Evolutionary conservation across 495 filamentous ascomycete genomes (phyloP).

Genomic region (Aspergillus diversus): DNA sequence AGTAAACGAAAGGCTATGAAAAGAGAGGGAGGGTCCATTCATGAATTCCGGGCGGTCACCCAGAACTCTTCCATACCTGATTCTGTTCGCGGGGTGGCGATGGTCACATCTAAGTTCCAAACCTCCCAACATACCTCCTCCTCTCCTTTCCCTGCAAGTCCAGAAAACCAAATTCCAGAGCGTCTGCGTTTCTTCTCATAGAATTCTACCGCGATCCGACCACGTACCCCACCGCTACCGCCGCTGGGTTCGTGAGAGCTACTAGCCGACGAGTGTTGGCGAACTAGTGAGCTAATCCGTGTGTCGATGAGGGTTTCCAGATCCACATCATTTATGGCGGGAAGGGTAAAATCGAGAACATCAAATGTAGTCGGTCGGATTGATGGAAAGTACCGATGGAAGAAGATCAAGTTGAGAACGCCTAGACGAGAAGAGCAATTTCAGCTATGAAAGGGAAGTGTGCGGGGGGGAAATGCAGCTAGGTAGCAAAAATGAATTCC

Average conservation of each 20-base stretch:
- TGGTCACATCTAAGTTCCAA: conserved; percentile 90
- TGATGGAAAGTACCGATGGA: conserved; percentile 94
- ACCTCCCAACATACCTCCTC: conserved; percentile 97
- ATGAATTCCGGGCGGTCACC: not conserved
- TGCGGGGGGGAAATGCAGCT: not conserved
- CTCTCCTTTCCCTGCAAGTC: conserved; percentile 63
- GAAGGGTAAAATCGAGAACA: conserved; percentile 88
- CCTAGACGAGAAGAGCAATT: conserved; percentile 49
- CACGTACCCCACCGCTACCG: conserved; percentile 56
- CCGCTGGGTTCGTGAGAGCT: conserved; percentile 52
- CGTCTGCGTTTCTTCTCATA: conserved; percentile 90
- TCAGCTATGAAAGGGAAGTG: not conserved
- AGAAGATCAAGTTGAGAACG: conserved; percentile 97
- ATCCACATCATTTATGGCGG: conserved; percentile 83
- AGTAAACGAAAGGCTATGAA: not conserved
- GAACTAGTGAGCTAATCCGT: conserved; percentile 74
- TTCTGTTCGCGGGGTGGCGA: conserved; percentile 86
- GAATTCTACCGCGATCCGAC: conserved; percentile 86
- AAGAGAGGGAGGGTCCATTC: conserved; percentile 14
- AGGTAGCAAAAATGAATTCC: not conserved
- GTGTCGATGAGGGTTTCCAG: conserved; percentile 93
- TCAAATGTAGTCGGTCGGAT: conserved; percentile 84
- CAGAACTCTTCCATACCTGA: conserved; percentile 59
- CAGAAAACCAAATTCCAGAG: conserved; percentile 68
- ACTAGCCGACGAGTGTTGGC: conserved; percentile 53